Evolutionary conservation across 1,284 basidiomycete genomes (phyloP).

Genomic region (Ustilago bromivora): DNA sequence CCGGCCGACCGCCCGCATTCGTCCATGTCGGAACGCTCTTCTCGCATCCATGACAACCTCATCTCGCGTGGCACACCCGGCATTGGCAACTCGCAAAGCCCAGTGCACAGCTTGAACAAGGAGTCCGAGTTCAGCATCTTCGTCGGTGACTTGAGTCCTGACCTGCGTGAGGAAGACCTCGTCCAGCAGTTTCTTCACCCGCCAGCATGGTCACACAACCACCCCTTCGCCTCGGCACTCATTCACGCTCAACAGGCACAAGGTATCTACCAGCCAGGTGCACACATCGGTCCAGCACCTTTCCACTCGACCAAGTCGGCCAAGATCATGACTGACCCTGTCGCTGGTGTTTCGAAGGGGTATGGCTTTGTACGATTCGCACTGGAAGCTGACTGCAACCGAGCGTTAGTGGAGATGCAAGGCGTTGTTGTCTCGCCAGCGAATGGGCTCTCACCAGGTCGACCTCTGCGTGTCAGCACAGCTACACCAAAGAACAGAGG

Average conservation of each 20-base stretch:
- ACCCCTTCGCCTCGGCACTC: conserved; percentile 60
- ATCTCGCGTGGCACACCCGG: conserved; percentile 1
- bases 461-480: conserved; percentile 61
- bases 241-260: conserved; percentile 59
- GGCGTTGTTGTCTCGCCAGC: conserved; percentile 49
- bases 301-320: conserved; percentile 63
- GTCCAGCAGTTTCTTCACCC: conserved; percentile 62
- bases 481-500: conserved; percentile 63
- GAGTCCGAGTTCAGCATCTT: conserved; percentile 61
- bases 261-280: conserved; percentile 53
- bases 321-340: conserved; percentile 62
- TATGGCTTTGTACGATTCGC: conserved; percentile 66
- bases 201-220: conserved; percentile 58
- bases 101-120: conserved; percentile 31
- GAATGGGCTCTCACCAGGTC: conserved; percentile 52
- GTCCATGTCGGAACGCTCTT: conserved; percentile 44
- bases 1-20: conserved; percentile 45
- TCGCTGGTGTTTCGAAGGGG: conserved; percentile 58
- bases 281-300: conserved; percentile 56
- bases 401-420: conserved; percentile 68
- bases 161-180: conserved; percentile 64
- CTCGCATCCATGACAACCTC: conserved; percentile 12
- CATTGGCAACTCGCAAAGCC: conserved; percentile 28
- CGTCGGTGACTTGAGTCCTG: conserved; percentile 59
- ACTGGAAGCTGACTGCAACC: conserved; percentile 56